These are phyloP conservation scores for Salmacisia buchloeana DNA, from an alignment of 1,284 basidiomycete species.

Conservation along the genomic window DNA sequence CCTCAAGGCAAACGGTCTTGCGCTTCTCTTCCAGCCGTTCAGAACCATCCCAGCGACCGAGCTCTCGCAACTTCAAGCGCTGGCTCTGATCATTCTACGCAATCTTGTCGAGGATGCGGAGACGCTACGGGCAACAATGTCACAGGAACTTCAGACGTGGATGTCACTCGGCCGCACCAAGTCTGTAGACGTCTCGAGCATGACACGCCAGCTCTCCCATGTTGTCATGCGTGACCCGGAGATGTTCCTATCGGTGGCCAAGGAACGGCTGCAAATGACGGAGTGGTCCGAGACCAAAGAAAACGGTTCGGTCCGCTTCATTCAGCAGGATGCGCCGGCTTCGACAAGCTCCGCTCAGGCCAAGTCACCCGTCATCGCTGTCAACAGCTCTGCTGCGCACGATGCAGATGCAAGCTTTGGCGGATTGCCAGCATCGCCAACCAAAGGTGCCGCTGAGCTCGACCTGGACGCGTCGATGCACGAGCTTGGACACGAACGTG, in stretches of 20 bases:
- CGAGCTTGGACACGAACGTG: neutral
- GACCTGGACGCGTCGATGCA: conserved; percentile 1
- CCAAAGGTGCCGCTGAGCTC: conserved; percentile 14
- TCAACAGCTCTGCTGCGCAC: neutral
- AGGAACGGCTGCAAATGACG: conserved; percentile 33
- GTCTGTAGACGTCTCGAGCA: conserved; percentile 64
- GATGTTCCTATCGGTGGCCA: conserved; percentile 65
- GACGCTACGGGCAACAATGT: conserved; percentile 69
- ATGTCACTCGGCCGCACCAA: conserved; percentile 47
- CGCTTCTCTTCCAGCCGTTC: conserved; percentile 38
- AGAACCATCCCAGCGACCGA: conserved; percentile 22
- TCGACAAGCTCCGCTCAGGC: neutral
- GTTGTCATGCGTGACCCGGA: conserved; percentile 75
- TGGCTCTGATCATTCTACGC: conserved; percentile 78
- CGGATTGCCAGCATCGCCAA: conserved; percentile 50
- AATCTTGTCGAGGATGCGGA: conserved; percentile 77
- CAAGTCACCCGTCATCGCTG: neutral
- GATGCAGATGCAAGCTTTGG: conserved; percentile 10
- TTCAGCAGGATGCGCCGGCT: conserved; percentile 18
- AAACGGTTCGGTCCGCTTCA: conserved; percentile 22
- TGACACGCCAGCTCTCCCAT: conserved; percentile 71
- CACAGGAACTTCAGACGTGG: conserved; percentile 62
- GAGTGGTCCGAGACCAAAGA: conserved; percentile 30
- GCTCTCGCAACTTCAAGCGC: conserved; percentile 63
- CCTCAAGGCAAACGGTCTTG: conserved; percentile 28